A percentile compares a stretch with the other conserved stretches of the same genome.
Conservation (phyloP, 805 yeast species). For the Tetrapisispora taiwanensis region DNA sequence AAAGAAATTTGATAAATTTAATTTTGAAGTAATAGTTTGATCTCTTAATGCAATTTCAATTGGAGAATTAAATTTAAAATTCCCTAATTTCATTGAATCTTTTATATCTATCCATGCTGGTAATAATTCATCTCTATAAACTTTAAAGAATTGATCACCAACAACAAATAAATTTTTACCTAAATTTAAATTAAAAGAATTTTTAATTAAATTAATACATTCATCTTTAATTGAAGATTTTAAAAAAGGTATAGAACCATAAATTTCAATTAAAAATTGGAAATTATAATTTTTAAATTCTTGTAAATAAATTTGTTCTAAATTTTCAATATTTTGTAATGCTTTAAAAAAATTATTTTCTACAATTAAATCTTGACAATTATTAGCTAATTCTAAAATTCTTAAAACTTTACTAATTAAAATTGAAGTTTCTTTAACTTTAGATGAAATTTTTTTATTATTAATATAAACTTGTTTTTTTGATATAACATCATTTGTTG, state of each 20-base stretch:
- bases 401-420: constrained; percentile 66
- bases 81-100: constrained; percentile 38
- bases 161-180: constrained; percentile 46
- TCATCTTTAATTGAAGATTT: constrained; percentile 65
- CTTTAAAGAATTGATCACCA: constrained; percentile 33
- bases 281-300: constrained; percentile 62
- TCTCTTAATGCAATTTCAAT: constrained; percentile 72
- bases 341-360: constrained; percentile 77
- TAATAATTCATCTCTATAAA: constrained; percentile 51
- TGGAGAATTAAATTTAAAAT: constrained; percentile 69
- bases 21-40: constrained; percentile 36
- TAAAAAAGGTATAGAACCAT: constrained; percentile 66
- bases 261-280: constrained; percentile 53
- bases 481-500: constrained; percentile 56
- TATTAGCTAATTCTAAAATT: constrained; percentile 77
- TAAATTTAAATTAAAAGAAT: constrained; percentile 51
- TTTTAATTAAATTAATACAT: constrained; percentile 52
- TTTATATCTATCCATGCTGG: constrained; percentile 49
- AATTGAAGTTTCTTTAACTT: constrained; percentile 60
- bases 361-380: constrained; percentile 69
- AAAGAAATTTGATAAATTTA: constrained; percentile 31
- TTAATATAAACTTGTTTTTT: constrained; percentile 51
- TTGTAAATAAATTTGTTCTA: constrained; percentile 57
- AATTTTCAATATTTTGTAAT: constrained; percentile 66
- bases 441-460: constrained; percentile 51